These are phyloP conservation scores for Colletotrichum destructivum DNA, from an alignment of 2,329 filamentous ascomycete species.

Conservation along the genomic window DNA sequence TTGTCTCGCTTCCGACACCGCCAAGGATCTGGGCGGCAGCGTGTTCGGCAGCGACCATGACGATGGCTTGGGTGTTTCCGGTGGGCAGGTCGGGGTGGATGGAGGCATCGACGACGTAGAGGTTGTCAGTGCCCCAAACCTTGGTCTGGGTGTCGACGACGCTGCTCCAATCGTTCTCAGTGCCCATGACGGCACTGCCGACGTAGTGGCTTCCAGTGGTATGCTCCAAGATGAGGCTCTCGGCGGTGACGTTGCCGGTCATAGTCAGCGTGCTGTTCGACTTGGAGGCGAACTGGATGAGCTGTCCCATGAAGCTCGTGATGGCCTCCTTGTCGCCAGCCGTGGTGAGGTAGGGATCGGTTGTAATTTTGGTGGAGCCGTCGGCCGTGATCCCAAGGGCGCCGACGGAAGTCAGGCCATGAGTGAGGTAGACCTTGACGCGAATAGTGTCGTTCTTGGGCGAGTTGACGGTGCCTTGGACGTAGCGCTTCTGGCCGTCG, in stretches of 20 bases:
- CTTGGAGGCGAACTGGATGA: conserved; percentile 47
- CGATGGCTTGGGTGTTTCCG: conserved; percentile 44
- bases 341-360: conserved; percentile 53
- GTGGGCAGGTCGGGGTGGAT: conserved; percentile 67
- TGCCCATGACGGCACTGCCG: conserved; percentile 65
- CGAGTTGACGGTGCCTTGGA: conserved; percentile 64
- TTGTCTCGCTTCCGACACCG: conserved; percentile 21
- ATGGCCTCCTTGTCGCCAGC: conserved; percentile 49
- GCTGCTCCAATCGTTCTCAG: conserved; percentile 62
- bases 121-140: conserved; percentile 73
- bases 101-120: conserved; percentile 73
- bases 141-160: conserved; percentile 71
- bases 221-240: conserved; percentile 46
- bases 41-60: conserved; percentile 43
- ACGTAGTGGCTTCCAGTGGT: conserved; percentile 49
- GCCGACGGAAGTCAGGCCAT: conserved; percentile 64
- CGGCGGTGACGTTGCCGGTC: conserved; percentile 45
- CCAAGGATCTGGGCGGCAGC: conserved; percentile 39
- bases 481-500: conserved; percentile 55
- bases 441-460: conserved; percentile 59
- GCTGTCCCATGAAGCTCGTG: conserved; percentile 47
- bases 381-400: conserved; percentile 59
- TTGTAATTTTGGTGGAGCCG: conserved; percentile 59
- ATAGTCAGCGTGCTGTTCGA: conserved; percentile 45
- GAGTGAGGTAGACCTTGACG: conserved; percentile 66